These are phyloP conservation scores for Trichophyton verrucosum DNA, from an alignment of 2,329 filamentous ascomycete species.

Conservation along the genomic window DNA sequence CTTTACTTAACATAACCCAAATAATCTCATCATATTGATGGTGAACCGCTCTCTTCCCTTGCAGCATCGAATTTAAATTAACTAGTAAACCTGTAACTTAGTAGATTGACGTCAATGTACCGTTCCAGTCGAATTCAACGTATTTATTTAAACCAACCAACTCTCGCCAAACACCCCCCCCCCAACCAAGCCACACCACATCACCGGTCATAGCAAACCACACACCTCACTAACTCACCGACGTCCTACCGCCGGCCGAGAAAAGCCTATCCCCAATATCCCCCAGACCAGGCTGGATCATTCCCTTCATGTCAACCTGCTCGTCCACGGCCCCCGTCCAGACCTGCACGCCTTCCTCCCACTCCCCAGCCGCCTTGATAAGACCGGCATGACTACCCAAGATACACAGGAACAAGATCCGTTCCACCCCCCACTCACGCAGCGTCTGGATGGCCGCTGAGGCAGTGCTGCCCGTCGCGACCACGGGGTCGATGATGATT, in stretches of 20 bases:
- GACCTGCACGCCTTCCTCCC: constrained; percentile 50
- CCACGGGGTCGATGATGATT: constrained; percentile 80
- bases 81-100: neutral
- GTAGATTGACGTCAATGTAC: too few species aligned
- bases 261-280: constrained; percentile 87
- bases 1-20: neutral
- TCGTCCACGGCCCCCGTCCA: constrained; percentile 73
- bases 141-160: too few species aligned
- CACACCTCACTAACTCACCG: neutral
- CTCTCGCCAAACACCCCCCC: neutral
- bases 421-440: constrained; percentile 79
- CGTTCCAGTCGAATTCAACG: too few species aligned
- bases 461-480: constrained; percentile 84
- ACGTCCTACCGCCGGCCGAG: constrained; percentile 65
- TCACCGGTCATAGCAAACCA: neutral
- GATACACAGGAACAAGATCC: constrained; percentile 63
- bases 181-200: neutral
- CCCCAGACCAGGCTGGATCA: constrained; percentile 81
- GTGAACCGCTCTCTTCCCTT: neutral
- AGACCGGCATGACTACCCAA: constrained; percentile 64
- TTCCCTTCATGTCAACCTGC: constrained; percentile 61
- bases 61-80: neutral
- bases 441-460: constrained; percentile 81
- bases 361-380: constrained; percentile 57
- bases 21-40: constrained; percentile 5